Evolutionary conservation across 2,329 filamentous ascomycete genomes (phyloP), one percentile per base, ranked within the genome.

Genomic region (Penicillium sp.): DNA sequence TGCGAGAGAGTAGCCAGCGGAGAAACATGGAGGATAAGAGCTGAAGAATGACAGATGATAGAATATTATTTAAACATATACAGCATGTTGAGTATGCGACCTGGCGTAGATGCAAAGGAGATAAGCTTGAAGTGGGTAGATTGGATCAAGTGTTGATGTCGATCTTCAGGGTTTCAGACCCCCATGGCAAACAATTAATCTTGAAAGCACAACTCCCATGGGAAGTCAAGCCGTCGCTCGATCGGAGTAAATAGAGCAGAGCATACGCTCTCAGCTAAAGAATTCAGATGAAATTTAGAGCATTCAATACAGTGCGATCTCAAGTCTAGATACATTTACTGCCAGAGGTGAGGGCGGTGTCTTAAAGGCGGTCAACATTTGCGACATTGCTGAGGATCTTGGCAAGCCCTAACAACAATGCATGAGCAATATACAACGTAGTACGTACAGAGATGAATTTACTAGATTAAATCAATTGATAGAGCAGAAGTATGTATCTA

Each of bases 1-100:
- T 61, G 66, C 69, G 67, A 67, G 75, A 72, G 52, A 83, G 68
- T 54, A 81, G 55, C 59, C 63, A 66, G 69, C 76, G 81, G 70
- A 79, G 70, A 67, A 71, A 79, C 81, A 84, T 84, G 65, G 72
- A 77, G 67, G 50, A 39, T 47, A 52, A 32, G 43, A 49, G 16
- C 43, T 46, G 43, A 47, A 54, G 43, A 47, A 54, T 53, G 48
- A 53, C 49, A 47, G 49, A 22, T 49, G 51, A 40, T 34, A 22
- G 34, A 39, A 43, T 49, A n/a, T 52, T 47, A 52, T 44, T 58
- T 36, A 54, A 52, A 51, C 55, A 54, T 59, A 60, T 60, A 64
- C 55, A 64, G 46, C 57, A 60, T 66, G 52, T 48, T 57, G 56
- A 53, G 59, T 16, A 29, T 11, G n/a, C n/a, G 24, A 31, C 44